A percentile compares a stretch with the other conserved stretches of the same genome.
Evolutionary conservation across 2,329 filamentous ascomycete genomes (phyloP).

Genomic region (Nigrograna mackinnonii): DNA sequence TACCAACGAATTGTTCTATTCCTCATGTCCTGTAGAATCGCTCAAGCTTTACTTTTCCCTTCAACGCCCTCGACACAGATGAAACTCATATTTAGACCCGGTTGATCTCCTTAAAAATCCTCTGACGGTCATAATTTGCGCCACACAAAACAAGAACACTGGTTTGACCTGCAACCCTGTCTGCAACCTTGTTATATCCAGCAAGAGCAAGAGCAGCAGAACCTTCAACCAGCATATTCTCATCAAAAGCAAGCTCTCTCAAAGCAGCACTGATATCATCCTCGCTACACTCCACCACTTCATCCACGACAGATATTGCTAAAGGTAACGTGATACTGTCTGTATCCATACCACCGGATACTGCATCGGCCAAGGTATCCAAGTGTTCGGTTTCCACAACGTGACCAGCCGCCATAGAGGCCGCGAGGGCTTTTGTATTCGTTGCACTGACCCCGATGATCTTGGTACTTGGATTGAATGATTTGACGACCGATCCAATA

Average conservation of each 20-base stretch:
- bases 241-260: conserved; percentile 1
- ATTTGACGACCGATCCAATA: conserved; percentile 4
- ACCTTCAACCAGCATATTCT: conserved; percentile 8
- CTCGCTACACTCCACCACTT: not conserved
- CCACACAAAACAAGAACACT: conserved; percentile 1
- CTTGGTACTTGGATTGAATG: conserved; percentile 1
- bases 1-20: too few species aligned
- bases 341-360: conserved; percentile 4
- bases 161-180: not conserved
- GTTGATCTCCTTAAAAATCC: not conserved
- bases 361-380: conserved; percentile 4
- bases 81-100: too few species aligned
- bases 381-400: conserved; percentile 8
- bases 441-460: conserved; percentile 5
- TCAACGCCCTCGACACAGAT: too few species aligned
- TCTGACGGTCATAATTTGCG: not conserved
- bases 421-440: conserved; percentile 3
- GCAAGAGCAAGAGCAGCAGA: conserved; percentile 7
- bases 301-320: conserved; percentile 3
- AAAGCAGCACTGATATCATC: conserved; percentile 1
- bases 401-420: conserved; percentile 1
- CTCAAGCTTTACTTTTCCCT: too few species aligned
- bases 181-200: conserved; percentile 3
- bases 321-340: conserved; percentile 3
- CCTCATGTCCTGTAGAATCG: too few species aligned